Evolutionary conservation across 768 basidiomycete species (phyloP).

Genomic region (Boletus rubescentipes): DNA sequence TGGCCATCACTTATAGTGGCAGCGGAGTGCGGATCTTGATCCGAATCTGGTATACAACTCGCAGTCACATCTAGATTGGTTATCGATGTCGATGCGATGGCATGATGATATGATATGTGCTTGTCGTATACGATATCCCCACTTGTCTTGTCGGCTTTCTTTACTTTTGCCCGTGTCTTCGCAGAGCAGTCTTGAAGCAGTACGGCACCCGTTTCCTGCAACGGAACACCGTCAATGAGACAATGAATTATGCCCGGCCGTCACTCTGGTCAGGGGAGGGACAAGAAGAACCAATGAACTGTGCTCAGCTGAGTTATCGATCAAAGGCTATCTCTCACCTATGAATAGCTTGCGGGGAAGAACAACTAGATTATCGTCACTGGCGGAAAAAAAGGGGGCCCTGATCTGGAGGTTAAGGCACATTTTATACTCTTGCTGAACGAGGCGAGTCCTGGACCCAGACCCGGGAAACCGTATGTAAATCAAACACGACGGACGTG

Average conservation of each 20-base stretch:
- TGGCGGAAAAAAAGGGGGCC: background rate
- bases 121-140: slow-evolving; percentile 6
- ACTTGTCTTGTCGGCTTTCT: background rate
- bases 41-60: slow-evolving; percentile 43
- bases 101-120: slow-evolving; percentile 15
- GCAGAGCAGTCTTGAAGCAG: background rate
- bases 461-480: background rate
- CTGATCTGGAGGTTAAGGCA: slow-evolving; percentile 3
- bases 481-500: background rate
- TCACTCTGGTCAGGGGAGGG: background rate
- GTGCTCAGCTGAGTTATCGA: slow-evolving; percentile 19
- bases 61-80: slow-evolving; percentile 22
- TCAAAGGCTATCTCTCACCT: slow-evolving; percentile 26
- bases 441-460: background rate
- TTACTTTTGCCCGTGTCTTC: background rate
- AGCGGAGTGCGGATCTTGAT: slow-evolving; percentile 78
- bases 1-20: slow-evolving; percentile 42
- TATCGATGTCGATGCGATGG: slow-evolving; percentile 31
- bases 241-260: background rate
- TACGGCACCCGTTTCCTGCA: background rate
- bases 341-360: slow-evolving; percentile 22
- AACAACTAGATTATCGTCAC: slow-evolving; percentile 11
- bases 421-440: slow-evolving; percentile 12
- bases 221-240: background rate
- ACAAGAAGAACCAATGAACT: background rate